phyloP scores from a whole-genome alignment of 768 basidiomycete genomes.

The Lactarius hengduanensis region DNA sequence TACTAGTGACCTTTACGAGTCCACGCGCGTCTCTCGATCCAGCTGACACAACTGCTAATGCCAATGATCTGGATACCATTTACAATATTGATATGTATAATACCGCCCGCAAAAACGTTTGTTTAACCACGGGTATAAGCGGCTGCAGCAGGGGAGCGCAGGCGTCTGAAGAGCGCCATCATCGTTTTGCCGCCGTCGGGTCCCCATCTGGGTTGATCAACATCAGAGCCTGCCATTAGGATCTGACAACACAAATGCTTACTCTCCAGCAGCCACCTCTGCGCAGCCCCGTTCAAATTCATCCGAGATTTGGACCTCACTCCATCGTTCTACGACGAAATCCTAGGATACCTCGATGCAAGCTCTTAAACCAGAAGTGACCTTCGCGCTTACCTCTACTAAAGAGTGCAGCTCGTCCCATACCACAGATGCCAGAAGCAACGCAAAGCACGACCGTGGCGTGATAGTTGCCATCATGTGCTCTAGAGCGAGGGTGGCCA shows the following conservation, averaged over 20 bases:
- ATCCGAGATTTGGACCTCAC: conserved; percentile 57
- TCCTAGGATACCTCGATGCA: conserved; percentile 43
- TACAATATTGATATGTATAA: not conserved
- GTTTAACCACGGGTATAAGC: conserved; percentile 29
- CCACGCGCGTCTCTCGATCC: too few species aligned
- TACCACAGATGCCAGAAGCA: conserved; percentile 63
- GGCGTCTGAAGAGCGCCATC: conserved; percentile 62
- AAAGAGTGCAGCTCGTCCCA: conserved; percentile 65
- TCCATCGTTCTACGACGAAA: conserved; percentile 76
- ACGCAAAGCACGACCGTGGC: conserved; percentile 61
- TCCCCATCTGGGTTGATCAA: conserved; percentile 53
- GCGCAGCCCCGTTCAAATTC: conserved; percentile 71
- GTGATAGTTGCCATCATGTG: conserved; percentile 72
- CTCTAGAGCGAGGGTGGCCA: conserved; percentile 65
- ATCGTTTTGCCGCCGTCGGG: conserved; percentile 66
- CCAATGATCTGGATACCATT: not conserved
- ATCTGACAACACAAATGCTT: conserved; percentile 20
- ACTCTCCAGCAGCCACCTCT: conserved; percentile 76
- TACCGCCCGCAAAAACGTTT: not conserved
- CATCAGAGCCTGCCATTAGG: conserved; percentile 12
- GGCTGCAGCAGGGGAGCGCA: conserved; percentile 52
- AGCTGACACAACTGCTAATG: too few species aligned
- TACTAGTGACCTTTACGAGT: too few species aligned
- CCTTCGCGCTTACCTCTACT: conserved; percentile 49
- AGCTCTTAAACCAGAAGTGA: conserved; percentile 16